These are phyloP conservation scores for Lachancea quebecensis DNA, from an alignment of 805 yeast species.

Conservation along the genomic window DNA sequence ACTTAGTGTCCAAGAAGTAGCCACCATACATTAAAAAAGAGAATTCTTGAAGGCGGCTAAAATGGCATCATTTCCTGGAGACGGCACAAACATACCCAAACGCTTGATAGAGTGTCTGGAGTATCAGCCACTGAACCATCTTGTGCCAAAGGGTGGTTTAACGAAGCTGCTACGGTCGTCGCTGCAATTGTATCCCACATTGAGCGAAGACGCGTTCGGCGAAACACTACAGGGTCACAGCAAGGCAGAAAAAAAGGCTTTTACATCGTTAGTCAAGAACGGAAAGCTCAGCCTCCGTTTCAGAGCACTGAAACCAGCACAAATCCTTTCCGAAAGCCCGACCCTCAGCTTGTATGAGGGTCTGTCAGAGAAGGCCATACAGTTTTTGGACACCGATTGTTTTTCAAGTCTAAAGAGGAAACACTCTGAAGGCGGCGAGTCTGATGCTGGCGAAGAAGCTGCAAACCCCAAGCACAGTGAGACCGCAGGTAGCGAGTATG, in stretches of 20 bases:
- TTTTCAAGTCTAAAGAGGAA: not conserved
- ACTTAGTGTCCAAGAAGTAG: no score
- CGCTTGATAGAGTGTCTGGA: slow-evolving; percentile 22
- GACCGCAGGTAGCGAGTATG: not conserved
- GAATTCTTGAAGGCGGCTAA: slow-evolving; percentile 19
- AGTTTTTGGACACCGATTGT: slow-evolving; percentile 1
- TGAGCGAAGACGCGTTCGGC: not conserved
- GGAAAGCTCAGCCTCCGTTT: not conserved
- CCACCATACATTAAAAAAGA: no score
- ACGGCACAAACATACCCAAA: slow-evolving; percentile 22
- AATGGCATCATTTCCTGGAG: slow-evolving; percentile 28
- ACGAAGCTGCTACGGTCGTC: slow-evolving; percentile 11
- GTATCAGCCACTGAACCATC: slow-evolving; percentile 21
- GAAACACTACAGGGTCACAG: not conserved
- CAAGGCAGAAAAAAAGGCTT: not conserved
- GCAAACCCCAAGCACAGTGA: not conserved
- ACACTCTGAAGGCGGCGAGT: not conserved
- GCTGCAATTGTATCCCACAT: not conserved
- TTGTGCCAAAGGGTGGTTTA: slow-evolving; percentile 26
- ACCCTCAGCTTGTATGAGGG: slow-evolving; percentile 11
- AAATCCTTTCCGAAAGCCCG: not conserved
- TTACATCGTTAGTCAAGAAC: not conserved
- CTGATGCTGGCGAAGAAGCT: not conserved
- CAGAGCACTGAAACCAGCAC: not conserved
- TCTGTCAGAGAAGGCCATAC: slow-evolving; percentile 14